Conservation (phyloP, 495 filamentous ascomycete genomes). For the Diplogelasinospora grovesii region DNA sequence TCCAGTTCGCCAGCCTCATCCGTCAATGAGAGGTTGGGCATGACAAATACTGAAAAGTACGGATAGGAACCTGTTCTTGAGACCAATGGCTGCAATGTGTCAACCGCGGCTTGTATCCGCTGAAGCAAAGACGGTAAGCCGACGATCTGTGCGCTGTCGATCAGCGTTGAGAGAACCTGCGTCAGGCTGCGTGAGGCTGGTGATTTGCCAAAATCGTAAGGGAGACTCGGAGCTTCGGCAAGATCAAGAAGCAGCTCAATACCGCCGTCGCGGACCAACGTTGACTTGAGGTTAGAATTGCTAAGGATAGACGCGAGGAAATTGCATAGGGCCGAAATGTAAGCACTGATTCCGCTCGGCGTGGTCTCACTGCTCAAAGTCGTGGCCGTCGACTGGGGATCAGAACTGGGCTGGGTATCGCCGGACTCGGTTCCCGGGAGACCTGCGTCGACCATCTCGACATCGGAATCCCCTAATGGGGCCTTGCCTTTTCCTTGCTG, state of each 20-base stretch:
- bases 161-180: conserved; percentile 67
- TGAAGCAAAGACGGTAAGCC: conserved; percentile 73
- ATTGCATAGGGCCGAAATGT: conserved; percentile 63
- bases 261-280: conserved; percentile 71
- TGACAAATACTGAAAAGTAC: conserved; percentile 57
- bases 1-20: conserved; percentile 27
- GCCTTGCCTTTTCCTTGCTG: conserved; percentile 37
- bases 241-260: conserved; percentile 82
- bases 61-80: conserved; percentile 25
- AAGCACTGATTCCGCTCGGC: too few species aligned
- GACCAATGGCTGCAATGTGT: conserved; percentile 60
- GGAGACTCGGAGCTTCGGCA: conserved; percentile 68
- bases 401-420: conserved; percentile 2
- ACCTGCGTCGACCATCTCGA: conserved; percentile 52
- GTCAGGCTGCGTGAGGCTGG: conserved; percentile 58
- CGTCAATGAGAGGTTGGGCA: conserved; percentile 18
- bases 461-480: conserved; percentile 36
- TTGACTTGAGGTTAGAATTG: conserved; percentile 65
- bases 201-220: conserved; percentile 65
- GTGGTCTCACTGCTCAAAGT: conserved; percentile 26
- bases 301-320: conserved; percentile 75
- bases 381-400: conserved; percentile 1
- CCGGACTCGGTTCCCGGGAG: neutral
- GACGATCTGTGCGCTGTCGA: conserved; percentile 76
- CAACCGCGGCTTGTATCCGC: conserved; percentile 60